Percentiles rank a stretch among this genome's conserved stretches.
Evolutionary conservation across 306 rosid species (phyloP).

Genomic region (Notholithocarpus densiflorus): DNA sequence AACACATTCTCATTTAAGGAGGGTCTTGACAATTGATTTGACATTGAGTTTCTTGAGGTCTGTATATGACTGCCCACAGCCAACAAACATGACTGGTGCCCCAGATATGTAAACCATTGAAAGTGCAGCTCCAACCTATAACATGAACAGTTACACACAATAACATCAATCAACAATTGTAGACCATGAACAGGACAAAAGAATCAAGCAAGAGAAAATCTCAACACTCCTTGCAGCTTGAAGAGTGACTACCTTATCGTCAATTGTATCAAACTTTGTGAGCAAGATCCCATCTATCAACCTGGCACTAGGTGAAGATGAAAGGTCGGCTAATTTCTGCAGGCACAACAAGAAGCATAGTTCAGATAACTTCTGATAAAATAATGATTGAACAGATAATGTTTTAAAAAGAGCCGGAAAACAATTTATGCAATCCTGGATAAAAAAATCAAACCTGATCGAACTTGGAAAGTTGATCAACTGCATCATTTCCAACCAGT

Average conservation of each 20-base stretch:
- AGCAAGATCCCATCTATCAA: constrained; percentile 94
- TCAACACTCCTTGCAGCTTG: constrained; percentile 12
- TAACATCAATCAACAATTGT: background rate
- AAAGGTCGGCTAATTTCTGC: constrained; percentile 93
- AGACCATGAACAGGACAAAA: constrained; percentile 3
- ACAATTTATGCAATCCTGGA: background rate
- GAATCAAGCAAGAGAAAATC: background rate
- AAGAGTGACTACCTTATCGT: constrained; percentile 68
- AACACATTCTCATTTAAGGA: constrained; percentile 53
- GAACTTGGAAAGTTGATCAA: constrained; percentile 97
- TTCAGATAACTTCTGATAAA: background rate
- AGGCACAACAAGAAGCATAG: background rate
- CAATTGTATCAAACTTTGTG: constrained; percentile 94
- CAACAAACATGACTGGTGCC: constrained; percentile 97
- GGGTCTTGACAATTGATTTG: constrained; percentile 89
- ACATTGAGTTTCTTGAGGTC: constrained; percentile 97
- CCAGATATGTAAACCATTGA: constrained; percentile 99
- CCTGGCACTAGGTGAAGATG: constrained; percentile 59
- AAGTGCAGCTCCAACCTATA: constrained; percentile 96
- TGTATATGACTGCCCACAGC: constrained; percentile 96
- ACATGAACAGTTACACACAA: constrained; percentile 1
- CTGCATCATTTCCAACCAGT: constrained; percentile 95
- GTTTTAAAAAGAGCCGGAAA: background rate
- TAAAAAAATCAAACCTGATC: constrained; percentile 61
- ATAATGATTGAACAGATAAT: background rate